Percentiles rank a stretch among this genome's conserved stretches.
phyloP scores from a whole-genome alignment of 2,329 filamentous ascomycete genomes.

The Alternaria ethzedia region DNA sequence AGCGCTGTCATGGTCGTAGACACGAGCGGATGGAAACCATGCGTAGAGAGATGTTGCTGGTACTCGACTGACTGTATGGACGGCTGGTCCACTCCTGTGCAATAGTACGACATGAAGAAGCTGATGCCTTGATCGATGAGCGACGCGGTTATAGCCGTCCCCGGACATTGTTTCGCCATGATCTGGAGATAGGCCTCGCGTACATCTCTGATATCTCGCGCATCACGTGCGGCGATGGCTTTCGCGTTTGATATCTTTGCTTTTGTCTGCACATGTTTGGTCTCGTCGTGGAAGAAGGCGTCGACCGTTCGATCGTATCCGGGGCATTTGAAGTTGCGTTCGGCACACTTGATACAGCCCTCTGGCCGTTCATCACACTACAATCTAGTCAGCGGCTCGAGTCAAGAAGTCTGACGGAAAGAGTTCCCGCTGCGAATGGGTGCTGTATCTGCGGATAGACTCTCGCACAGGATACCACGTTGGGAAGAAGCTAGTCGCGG shows the following conservation, averaged over 20 bases:
- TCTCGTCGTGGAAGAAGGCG: conserved; percentile 41
- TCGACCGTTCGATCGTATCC: conserved; percentile 41
- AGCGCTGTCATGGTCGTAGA: conserved; percentile 45
- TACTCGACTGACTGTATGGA: conserved; percentile 30
- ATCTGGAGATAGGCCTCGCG: neutral
- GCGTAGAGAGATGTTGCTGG: conserved; percentile 32
- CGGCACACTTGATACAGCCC: conserved; percentile 36
- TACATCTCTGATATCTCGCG: conserved; percentile 10
- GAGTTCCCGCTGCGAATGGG: neutral
- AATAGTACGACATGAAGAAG: conserved; percentile 42
- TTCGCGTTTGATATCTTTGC: conserved; percentile 39
- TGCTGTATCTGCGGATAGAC: neutral
- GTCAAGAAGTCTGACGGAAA: neutral
- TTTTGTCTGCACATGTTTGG: conserved; percentile 32
- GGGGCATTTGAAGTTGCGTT: conserved; percentile 33
- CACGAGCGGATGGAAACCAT: conserved; percentile 42
- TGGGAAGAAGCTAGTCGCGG: neutral
- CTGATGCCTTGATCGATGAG: conserved; percentile 41
- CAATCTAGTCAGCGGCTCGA: neutral
- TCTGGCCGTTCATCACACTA: conserved; percentile 42
- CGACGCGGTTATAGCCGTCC: conserved; percentile 22
- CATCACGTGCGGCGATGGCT: conserved; percentile 35
- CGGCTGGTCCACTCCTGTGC: conserved; percentile 36
- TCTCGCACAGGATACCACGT: conserved; percentile 8
- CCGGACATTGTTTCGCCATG: conserved; percentile 17